Conservation (phyloP, 768 basidiomycete species). For the Kwoniella sp. region DNA sequence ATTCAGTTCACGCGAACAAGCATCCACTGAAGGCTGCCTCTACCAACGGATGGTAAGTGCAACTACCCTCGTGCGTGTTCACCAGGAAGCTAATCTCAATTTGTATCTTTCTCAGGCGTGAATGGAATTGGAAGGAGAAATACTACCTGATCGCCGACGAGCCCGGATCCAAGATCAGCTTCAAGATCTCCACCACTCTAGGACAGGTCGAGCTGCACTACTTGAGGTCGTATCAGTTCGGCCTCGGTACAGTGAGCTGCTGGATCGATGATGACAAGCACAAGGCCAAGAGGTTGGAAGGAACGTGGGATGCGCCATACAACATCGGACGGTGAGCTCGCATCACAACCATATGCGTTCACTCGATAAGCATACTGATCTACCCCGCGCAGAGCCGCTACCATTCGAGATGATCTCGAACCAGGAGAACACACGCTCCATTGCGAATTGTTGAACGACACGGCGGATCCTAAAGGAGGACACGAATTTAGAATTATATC, state of each 20-base stretch:
- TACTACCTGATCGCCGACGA: conserved; percentile 44
- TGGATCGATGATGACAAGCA: conserved; percentile 50
- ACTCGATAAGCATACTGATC: not conserved
- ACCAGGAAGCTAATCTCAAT: not conserved
- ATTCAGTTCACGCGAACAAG: conserved; percentile 34
- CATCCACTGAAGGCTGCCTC: conserved; percentile 31
- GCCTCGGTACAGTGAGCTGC: conserved; percentile 43
- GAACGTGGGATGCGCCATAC: conserved; percentile 41
- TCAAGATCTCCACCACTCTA: conserved; percentile 38
- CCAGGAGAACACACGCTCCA: conserved; percentile 46
- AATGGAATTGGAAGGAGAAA: conserved; percentile 46
- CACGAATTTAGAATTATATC: conserved; percentile 52
- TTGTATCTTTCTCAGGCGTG: conserved; percentile 25
- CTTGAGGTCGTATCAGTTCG: conserved; percentile 40
- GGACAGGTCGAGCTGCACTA: conserved; percentile 45
- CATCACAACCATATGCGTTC: no score
- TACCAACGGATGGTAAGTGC: conserved; percentile 39
- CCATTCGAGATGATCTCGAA: conserved; percentile 26
- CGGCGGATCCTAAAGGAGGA: conserved; percentile 48
- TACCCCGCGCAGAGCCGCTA: conserved; percentile 13
- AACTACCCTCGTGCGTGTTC: not conserved
- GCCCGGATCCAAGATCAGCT: conserved; percentile 45
- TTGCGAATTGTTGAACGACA: conserved; percentile 44
- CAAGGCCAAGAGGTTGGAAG: conserved; percentile 29
- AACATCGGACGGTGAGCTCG: conserved; percentile 41